Evolutionary conservation across 306 rosid species (phyloP).

Genomic region (Hippophae tibetana): DNA sequence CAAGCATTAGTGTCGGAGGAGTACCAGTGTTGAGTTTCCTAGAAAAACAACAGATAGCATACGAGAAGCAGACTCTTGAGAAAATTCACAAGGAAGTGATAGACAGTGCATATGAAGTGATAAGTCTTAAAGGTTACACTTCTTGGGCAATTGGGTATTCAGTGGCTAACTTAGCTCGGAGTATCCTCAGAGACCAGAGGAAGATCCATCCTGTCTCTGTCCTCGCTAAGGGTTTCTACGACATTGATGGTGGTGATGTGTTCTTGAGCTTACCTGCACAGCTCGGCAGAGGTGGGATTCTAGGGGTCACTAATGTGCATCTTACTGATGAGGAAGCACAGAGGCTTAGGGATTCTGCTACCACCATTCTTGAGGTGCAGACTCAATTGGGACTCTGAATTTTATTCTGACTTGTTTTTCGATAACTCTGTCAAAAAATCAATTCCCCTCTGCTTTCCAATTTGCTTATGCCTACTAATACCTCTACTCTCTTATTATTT

Average conservation of each 20-base stretch:
- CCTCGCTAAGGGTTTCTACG: constrained; percentile 64
- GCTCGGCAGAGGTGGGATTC: constrained; percentile 67
- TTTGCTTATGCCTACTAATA: too few relatives aligned
- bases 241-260: constrained; percentile 53
- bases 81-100: constrained; percentile 61
- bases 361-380: constrained; percentile 52
- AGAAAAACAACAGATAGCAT: constrained; percentile 49
- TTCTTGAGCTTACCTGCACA: constrained; percentile 81
- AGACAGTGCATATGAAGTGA: constrained; percentile 71
- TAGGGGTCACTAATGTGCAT: constrained; percentile 71
- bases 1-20: constrained; percentile 87
- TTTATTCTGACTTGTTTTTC: background rate
- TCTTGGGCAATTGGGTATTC: constrained; percentile 97
- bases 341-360: constrained; percentile 57
- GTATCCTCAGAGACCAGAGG: constrained; percentile 63
- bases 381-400: constrained; percentile 42
- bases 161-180: constrained; percentile 52
- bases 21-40: constrained; percentile 75
- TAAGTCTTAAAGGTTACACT: constrained; percentile 75
- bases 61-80: constrained; percentile 67
- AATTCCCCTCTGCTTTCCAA: too few relatives aligned
- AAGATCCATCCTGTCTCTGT: constrained; percentile 79
- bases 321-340: constrained; percentile 49
- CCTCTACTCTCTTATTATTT: too few relatives aligned
- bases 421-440: too few relatives aligned